Percentiles rank a stretch among this genome's conserved stretches.
Evolutionary conservation across 441 rosid genomes (phyloP).

Genomic region (Adansonia rubrostipa): DNA sequence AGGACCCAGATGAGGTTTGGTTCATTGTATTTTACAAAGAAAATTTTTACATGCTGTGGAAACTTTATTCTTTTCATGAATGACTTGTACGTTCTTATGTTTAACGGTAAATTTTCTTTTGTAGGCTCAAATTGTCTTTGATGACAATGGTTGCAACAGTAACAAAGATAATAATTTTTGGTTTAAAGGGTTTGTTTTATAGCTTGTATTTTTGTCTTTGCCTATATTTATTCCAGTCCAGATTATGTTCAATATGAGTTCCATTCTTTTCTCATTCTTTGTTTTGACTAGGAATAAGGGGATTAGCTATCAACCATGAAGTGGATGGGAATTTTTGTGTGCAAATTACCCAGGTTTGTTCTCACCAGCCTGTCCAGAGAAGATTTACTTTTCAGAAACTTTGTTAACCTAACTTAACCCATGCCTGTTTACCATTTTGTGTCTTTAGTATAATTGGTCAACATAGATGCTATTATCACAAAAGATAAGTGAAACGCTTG

Average conservation of each 20-base stretch:
- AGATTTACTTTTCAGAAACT: no score
- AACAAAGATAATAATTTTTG: constrained; percentile 78
- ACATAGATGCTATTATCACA: no score
- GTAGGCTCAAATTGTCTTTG: constrained; percentile 74
- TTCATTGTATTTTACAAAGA: constrained; percentile 18
- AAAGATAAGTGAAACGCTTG: no score
- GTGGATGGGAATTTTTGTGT: no score
- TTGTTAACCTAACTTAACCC: no score
- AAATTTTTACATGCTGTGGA: constrained; percentile 23
- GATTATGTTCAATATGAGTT: constrained; percentile 14
- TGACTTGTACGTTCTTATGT: constrained; percentile 3
- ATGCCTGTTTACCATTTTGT: no score
- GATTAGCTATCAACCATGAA: no score
- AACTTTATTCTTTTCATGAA: not conserved
- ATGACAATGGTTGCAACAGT: constrained; percentile 76
- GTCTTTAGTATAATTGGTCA: no score
- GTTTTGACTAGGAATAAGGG: no score
- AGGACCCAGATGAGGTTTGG: constrained; percentile 77
- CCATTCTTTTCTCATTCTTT: not conserved
- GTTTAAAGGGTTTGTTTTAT: constrained; percentile 26
- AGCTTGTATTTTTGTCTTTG: constrained; percentile 8
- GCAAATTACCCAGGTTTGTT: no score
- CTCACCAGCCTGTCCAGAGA: no score
- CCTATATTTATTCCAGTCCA: constrained; percentile 18
- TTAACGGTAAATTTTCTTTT: constrained; percentile 26